Percentiles rank a stretch among this genome's conserved stretches.
Conservation (phyloP, 306 rosid species). For the Lathyrus tuberosus region DNA sequence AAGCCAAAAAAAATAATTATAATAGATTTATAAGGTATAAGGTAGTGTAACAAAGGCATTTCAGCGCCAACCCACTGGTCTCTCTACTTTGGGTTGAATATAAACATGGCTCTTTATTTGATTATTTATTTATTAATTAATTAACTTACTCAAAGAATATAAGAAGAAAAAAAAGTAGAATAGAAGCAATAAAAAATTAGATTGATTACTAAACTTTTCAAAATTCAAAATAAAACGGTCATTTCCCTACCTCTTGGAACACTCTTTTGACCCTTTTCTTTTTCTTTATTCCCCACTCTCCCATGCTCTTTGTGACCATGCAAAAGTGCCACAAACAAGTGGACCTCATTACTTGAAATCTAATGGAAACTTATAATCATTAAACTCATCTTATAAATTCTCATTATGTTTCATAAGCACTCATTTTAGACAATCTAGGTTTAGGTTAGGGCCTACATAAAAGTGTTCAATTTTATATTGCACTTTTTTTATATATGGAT, state of each 20-base stretch:
- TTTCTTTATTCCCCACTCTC: not conserved
- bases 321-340: constrained; percentile 18
- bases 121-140: constrained; percentile 1
- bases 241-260: constrained; percentile 46
- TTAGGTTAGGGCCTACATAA: constrained; percentile 31
- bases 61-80: constrained; percentile 48
- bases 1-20: constrained; percentile 25
- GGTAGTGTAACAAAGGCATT: constrained; percentile 45
- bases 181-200: constrained; percentile 38
- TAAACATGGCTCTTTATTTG: constrained; percentile 23
- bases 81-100: constrained; percentile 42
- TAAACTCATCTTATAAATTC: constrained; percentile 40
- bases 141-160: constrained; percentile 7
- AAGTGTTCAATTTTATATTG: constrained; percentile 11
- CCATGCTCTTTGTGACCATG: not conserved
- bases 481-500: constrained; percentile 22
- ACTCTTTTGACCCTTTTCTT: constrained; percentile 39
- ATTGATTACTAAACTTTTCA: constrained; percentile 42
- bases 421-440: constrained; percentile 32
- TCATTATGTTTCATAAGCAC: constrained; percentile 42
- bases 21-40: not conserved
- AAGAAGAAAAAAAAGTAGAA: constrained; percentile 33
- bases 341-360: constrained; percentile 42
- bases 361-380: constrained; percentile 43
- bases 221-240: constrained; percentile 71